A percentile compares a stretch with the other conserved stretches of the same genome.
Conservation (phyloP, 441 rosid species). For the Gossypium schwendimanii region DNA sequence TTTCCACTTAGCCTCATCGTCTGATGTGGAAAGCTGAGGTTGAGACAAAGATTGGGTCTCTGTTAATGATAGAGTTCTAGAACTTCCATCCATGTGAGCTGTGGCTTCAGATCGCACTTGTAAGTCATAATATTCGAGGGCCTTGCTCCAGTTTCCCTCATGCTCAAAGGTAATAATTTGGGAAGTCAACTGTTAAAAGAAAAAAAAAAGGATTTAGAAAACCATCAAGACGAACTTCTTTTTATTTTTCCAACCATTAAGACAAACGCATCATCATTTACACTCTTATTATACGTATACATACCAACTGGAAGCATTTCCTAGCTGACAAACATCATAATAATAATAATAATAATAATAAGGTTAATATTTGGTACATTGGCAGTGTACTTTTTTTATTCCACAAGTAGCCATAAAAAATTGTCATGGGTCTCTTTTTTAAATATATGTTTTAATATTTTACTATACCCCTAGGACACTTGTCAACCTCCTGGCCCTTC, state of each 20-base stretch:
- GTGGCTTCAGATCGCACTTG: constrained; percentile 71
- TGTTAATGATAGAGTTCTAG: constrained; percentile 28
- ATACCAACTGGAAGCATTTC: background rate
- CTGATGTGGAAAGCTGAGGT: constrained; percentile 29
- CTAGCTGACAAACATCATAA: background rate
- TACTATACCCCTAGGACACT: no score
- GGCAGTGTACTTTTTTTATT: no score
- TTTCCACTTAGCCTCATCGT: constrained; percentile 43
- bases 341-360: background rate
- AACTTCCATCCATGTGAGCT: constrained; percentile 30
- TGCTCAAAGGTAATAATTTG: constrained; percentile 94
- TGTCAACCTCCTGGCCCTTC: no score
- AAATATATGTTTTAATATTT: no score
- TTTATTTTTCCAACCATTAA: background rate
- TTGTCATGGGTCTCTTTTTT: no score
- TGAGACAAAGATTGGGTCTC: constrained; percentile 26
- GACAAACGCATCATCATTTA: background rate
- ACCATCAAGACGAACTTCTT: constrained; percentile 4
- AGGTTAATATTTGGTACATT: no score
- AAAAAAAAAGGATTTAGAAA: constrained; percentile 19
- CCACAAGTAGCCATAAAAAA: no score
- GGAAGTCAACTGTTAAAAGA: constrained; percentile 55
- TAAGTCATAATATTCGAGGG: constrained; percentile 87
- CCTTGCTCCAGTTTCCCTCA: constrained; percentile 95
- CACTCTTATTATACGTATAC: background rate